Base-by-base conservation (phyloP, 129 eudicot genomes). In the Flaveria bidentis region DNA sequence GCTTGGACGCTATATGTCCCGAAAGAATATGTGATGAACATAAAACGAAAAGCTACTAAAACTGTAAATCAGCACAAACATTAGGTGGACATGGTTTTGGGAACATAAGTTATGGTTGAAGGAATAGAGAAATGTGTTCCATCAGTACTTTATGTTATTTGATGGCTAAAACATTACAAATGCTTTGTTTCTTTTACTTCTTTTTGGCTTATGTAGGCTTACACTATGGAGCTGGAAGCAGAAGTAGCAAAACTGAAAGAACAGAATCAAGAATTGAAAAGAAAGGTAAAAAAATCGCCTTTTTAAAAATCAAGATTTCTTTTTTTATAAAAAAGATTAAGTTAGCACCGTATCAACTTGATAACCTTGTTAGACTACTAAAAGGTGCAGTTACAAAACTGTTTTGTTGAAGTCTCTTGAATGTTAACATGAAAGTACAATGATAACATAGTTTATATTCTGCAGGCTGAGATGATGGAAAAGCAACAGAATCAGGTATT, bases 401-500 rank as follows among this genome's bases (percentile, higher is more conserved):
- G 49, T 11, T 30, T 17, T 2, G 36, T 9, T 17, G 6, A 56
- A 56, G 42, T 9, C 2, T 77, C 30, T 67, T 10, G 7, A 67
- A 53, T 53, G 30, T 41, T 23, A 36, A 36, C 41, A 5, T 36
- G 20, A 41, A 77, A 78, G n/a, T 18, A 50, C 13, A 53, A 33
- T 65, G 22, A 33, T 39, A 8, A 78, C 41, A 26, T 36, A 0
- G 16, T 0, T 61, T 39, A 39, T 56, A 17, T 77, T 68, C 47
- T 81, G 83, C 88, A 88, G 99, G 89, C 70, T 44, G 90, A 93
- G 75, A 91, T 88, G 75, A 71, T 87, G 83, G 93, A 93, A 75
- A 86, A 81, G 90, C 96, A 93, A 84, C 90, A 93, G 80, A 93
- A 88, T 85, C 96, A 88, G 98, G 98, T 93, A 86, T 62, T 62